Conservation (phyloP, 768 basidiomycete genomes). For the Roridomyces roridus region DNA sequence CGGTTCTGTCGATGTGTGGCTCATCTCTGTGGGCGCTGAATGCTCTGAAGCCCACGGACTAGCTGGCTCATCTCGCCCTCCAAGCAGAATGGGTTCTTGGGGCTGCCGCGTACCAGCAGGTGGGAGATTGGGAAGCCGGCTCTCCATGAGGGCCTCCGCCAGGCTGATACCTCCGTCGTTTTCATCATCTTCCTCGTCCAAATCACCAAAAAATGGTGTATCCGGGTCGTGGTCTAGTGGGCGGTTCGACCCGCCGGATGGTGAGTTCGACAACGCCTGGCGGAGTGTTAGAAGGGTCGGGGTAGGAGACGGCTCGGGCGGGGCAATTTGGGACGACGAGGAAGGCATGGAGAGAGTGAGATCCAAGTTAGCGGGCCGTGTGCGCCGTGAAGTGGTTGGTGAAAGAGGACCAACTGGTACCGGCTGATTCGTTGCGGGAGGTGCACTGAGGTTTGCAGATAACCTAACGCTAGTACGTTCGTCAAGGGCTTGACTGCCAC, state of each 20-base stretch:
- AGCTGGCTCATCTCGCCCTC: conserved; percentile 50
- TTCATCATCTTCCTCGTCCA: conserved; percentile 67
- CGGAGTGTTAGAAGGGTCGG: conserved; percentile 69
- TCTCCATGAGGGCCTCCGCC: conserved; percentile 77
- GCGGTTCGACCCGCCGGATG: conserved; percentile 33
- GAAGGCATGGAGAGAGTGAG: conserved; percentile 48
- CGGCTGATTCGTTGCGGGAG: conserved; percentile 31
- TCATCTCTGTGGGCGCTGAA: conserved; percentile 34
- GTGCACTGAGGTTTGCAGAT: conserved; percentile 36
- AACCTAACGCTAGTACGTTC: conserved; percentile 77
- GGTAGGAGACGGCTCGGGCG: conserved; percentile 61
- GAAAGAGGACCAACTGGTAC: conserved; percentile 30
- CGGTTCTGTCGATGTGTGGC: conserved; percentile 37
- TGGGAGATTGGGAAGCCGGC: conserved; percentile 76
- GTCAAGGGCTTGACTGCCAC: conserved; percentile 82
- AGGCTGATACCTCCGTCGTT: conserved; percentile 73
- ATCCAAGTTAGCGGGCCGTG: conserved; percentile 74
- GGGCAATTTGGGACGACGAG: conserved; percentile 33
- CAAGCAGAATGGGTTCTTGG: conserved; percentile 73
- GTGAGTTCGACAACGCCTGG: conserved; percentile 63
- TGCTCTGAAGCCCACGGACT: conserved; percentile 58
- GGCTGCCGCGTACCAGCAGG: conserved; percentile 69
- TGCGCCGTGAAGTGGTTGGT: conserved; percentile 46
- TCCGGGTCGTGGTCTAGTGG: conserved; percentile 38
- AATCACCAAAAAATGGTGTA: conserved; percentile 48